Percentiles rank a stretch among this genome's conserved stretches.
phyloP scores from a whole-genome alignment of 2,329 filamentous ascomycete species.

The Pseudocercospora ulei region DNA sequence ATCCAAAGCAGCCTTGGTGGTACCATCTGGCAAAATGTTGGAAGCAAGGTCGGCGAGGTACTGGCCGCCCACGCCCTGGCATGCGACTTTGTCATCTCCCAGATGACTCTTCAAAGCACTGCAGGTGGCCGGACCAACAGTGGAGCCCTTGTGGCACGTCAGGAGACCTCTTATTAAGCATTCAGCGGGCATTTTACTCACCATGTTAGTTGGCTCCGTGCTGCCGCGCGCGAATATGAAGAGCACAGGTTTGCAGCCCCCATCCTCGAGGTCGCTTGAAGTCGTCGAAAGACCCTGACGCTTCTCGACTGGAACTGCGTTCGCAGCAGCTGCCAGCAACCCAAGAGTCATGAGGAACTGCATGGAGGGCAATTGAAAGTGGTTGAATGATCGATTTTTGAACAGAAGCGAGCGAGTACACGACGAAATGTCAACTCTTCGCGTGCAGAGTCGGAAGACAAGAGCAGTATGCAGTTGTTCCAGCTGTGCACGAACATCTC shows the following conservation, averaged over 20 bases:
- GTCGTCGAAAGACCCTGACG: constrained; percentile 17
- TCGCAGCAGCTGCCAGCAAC: constrained; percentile 14
- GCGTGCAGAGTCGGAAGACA: not conserved
- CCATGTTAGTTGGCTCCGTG: constrained; percentile 47
- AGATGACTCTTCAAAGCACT: constrained; percentile 22
- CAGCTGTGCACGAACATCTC: too few relatives aligned
- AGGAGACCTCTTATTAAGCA: too few relatives aligned
- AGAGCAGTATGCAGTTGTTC: not conserved
- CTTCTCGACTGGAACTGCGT: constrained; percentile 9
- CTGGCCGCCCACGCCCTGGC: constrained; percentile 27
- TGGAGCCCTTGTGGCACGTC: constrained; percentile 18
- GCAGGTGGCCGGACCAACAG: constrained; percentile 26
- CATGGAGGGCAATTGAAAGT: constrained; percentile 5
- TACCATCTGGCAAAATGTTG: constrained; percentile 24
- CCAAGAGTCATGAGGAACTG: constrained; percentile 11
- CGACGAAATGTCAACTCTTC: not conserved
- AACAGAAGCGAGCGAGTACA: not conserved
- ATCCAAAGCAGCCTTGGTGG: constrained; percentile 21
- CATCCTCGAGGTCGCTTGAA: constrained; percentile 24
- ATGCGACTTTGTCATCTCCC: constrained; percentile 22
- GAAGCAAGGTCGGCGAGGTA: constrained; percentile 21
- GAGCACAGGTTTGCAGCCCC: constrained; percentile 42
- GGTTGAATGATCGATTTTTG: not conserved
- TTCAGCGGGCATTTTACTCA: constrained; percentile 3
- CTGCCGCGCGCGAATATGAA: constrained; percentile 52